Evolutionary conservation across 768 basidiomycete species (phyloP).

Genomic region (Chalciporus pseudorubinellus): DNA sequence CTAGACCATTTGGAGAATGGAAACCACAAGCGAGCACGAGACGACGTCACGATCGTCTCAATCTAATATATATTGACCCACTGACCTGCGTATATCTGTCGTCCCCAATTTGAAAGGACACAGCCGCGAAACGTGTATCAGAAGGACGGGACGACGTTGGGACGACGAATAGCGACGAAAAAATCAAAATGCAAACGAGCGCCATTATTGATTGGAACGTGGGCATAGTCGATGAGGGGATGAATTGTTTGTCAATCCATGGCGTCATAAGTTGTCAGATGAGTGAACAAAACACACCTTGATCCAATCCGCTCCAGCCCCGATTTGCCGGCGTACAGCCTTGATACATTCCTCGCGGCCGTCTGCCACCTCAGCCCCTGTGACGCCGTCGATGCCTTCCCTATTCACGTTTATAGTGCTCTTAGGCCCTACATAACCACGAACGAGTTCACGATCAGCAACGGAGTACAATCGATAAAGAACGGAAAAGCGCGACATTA

Average conservation of each 20-base stretch:
- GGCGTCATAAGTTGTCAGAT: too few relatives aligned
- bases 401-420: constrained; percentile 41
- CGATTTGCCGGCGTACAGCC: constrained; percentile 59
- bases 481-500: not conserved
- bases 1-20: constrained; percentile 7
- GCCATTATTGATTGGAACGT: not conserved
- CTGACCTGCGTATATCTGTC: constrained; percentile 53
- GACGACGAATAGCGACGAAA: not conserved
- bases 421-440: constrained; percentile 46
- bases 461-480: not conserved
- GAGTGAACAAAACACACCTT: constrained; percentile 39
- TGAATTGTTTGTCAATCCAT: too few relatives aligned
- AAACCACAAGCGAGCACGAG: not conserved
- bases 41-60: not conserved
- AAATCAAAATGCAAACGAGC: not conserved
- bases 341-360: constrained; percentile 53
- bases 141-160: not conserved
- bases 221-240: too few relatives aligned
- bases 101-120: not conserved
- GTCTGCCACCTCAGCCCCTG: constrained; percentile 58
- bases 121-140: constrained; percentile 15
- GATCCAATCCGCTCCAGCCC: constrained; percentile 67
- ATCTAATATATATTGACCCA: not conserved
- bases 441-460: not conserved
- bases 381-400: constrained; percentile 56